phyloP scores from a whole-genome alignment of 1,139 yeast genomes.

The Geotrichum restrictum region DNA sequence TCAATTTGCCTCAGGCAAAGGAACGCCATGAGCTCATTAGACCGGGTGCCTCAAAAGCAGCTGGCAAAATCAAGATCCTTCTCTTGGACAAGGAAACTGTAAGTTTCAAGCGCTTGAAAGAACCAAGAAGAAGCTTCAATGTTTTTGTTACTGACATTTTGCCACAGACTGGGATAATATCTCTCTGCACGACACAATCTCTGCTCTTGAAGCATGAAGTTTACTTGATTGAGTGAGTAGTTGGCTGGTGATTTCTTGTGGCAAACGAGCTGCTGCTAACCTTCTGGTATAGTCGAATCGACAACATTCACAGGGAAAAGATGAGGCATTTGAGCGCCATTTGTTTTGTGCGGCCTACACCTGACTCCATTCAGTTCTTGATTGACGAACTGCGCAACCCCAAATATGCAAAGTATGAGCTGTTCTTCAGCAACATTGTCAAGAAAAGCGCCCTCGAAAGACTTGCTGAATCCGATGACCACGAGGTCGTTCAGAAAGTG shows the following conservation, averaged over 20 bases:
- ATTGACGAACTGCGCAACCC: constrained; percentile 70
- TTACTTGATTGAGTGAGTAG: constrained; percentile 60
- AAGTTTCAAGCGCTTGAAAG: too few relatives aligned
- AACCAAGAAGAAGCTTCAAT: too few relatives aligned
- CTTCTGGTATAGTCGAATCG: constrained; percentile 43
- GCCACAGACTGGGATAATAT: constrained; percentile 63
- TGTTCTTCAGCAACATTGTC: constrained; percentile 72
- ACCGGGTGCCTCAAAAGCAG: constrained; percentile 29
- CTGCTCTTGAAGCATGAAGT: constrained; percentile 76
- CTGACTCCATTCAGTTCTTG: constrained; percentile 57
- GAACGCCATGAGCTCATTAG: constrained; percentile 23
- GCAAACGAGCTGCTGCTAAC: too few relatives aligned
- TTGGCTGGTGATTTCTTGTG: constrained; percentile 1
- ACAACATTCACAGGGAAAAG: constrained; percentile 61
- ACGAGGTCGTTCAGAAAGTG: constrained; percentile 70
- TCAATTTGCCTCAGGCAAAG: constrained; percentile 32
- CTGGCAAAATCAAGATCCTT: constrained; percentile 62
- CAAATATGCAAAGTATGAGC: constrained; percentile 69
- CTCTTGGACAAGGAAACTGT: constrained; percentile 70
- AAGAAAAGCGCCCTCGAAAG: constrained; percentile 75
- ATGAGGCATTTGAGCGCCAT: constrained; percentile 83
- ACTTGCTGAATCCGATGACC: constrained; percentile 84
- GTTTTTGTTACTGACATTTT: neutral
- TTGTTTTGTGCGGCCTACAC: constrained; percentile 71
- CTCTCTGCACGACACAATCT: constrained; percentile 84